Base-by-base conservation (phyloP, 73 alveolate genomes). In the Halteria grandinella region DNA sequence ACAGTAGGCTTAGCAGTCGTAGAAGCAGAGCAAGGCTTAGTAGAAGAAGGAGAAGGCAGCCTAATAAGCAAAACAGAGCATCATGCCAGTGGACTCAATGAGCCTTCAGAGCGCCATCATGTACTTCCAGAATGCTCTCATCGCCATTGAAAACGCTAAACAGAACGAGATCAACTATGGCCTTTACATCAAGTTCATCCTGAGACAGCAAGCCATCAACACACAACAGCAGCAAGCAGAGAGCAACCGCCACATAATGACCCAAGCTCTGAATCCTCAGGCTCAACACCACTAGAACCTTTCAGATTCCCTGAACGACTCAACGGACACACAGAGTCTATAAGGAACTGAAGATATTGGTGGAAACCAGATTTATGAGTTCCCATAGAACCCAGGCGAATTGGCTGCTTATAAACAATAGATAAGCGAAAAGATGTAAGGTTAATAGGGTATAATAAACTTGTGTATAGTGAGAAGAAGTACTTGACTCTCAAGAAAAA, bases 71-170 rank as follows among this genome's bases (percentile, higher is more conserved):
- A 44, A 66, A 44, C 33, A 66, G 39, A 45, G 6, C 52, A 66
- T 45, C 53, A 44, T 66, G 66, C 80, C 80, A 23, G 53, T 57
- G 7, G 80, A 66, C 18, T 66, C 80, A 14, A 66, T 66, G 80
- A 66, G 66, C 53, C 6, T 66, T 15, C 14, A 45, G 14, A 66
- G 80, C 32, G 47, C 80, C 1, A 66, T 66, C 8, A 66, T 66
- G 80, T 66, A 66, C 37, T 21, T 66, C 8, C 41, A 66, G 32
- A 66, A 66, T 66, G 80, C 80, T 1, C 34, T 66, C 3, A 66
- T 47, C 18, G 63, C 37, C 25, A 66, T 66, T 21, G 80, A 66
- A 28, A 57, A 66, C 23, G 12, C 17, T 1, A 66, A 66, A 25
- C 5, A 21, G 3, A 66, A 66, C 47, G 80, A 66, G 33, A 66